A percentile compares a stretch with the other conserved stretches of the same genome.
phyloP scores from a whole-genome alignment of 192 early-diverging fungal genomes.

The Gaertneriomyces semiglobifer region DNA sequence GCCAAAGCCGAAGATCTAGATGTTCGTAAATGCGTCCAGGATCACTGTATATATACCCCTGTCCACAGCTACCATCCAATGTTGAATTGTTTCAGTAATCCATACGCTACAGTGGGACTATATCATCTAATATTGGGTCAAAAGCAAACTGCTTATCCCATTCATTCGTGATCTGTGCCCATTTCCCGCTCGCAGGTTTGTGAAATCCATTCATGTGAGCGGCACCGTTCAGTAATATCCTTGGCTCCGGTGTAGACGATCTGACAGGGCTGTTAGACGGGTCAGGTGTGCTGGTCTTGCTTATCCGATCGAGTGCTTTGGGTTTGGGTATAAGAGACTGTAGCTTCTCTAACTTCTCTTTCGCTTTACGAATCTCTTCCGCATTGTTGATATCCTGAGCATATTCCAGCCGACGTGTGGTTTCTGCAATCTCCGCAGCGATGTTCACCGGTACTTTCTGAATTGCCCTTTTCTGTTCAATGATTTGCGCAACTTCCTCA shows the following conservation, averaged over 20 bases:
- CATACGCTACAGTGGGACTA: not conserved
- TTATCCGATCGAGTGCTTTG: no score
- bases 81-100: no score
- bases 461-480: constrained; percentile 17
- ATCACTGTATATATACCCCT: no score
- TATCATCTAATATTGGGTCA: constrained; percentile 18
- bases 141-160: constrained; percentile 23
- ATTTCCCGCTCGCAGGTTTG: not conserved
- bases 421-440: constrained; percentile 9
- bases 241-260: not conserved
- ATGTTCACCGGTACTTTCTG: constrained; percentile 16
- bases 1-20: not conserved
- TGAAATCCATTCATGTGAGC: not conserved
- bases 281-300: not conserved
- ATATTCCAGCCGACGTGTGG: constrained; percentile 12
- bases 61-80: no score
- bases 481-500: constrained; percentile 23
- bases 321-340: not conserved
- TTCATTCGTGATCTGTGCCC: constrained; percentile 15
- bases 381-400: constrained; percentile 8
- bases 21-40: not conserved
- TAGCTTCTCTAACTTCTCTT: constrained; percentile 9
- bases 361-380: not conserved
- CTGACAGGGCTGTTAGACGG: not conserved
- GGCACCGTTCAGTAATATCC: not conserved